Evolutionary conservation across 148 eudicot genomes (phyloP).

Genomic region (Gaultheria prostrata): DNA sequence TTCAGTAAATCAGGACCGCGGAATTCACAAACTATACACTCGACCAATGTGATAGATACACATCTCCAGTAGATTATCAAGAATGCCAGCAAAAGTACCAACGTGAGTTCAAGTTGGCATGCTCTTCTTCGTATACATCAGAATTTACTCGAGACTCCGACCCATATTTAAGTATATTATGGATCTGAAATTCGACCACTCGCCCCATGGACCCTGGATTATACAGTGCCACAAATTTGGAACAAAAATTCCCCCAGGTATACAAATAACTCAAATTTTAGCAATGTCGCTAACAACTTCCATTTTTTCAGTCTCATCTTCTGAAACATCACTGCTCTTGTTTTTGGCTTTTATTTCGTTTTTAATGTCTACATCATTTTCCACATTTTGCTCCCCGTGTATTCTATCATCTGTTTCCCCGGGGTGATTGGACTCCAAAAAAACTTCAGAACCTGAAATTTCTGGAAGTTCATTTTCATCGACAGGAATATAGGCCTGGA

Average conservation of each 20-base stretch:
- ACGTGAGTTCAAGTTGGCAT: not conserved
- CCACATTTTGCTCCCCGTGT: constrained; percentile 13
- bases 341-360: not conserved
- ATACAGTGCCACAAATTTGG: not conserved
- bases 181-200: not conserved
- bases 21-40: not conserved
- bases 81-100: not conserved
- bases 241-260: not conserved
- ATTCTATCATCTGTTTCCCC: constrained; percentile 16
- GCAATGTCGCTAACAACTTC: constrained; percentile 8
- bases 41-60: not conserved
- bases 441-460: constrained; percentile 17
- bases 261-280: not conserved
- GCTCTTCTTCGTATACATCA: not conserved
- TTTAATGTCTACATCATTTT: constrained; percentile 9
- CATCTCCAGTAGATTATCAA: not conserved
- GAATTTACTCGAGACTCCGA: not conserved
- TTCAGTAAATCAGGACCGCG: not conserved
- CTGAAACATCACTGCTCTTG: constrained; percentile 19
- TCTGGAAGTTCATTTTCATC: constrained; percentile 16
- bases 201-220: not conserved
- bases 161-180: not conserved
- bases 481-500: constrained; percentile 17
- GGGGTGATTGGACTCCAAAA: constrained; percentile 16
- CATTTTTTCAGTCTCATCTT: constrained; percentile 11